Percentiles rank a stretch among this genome's conserved stretches.
phyloP scores from a whole-genome alignment of 371 early-diverging fungal genomes.

The Mortierella sp. region DNA sequence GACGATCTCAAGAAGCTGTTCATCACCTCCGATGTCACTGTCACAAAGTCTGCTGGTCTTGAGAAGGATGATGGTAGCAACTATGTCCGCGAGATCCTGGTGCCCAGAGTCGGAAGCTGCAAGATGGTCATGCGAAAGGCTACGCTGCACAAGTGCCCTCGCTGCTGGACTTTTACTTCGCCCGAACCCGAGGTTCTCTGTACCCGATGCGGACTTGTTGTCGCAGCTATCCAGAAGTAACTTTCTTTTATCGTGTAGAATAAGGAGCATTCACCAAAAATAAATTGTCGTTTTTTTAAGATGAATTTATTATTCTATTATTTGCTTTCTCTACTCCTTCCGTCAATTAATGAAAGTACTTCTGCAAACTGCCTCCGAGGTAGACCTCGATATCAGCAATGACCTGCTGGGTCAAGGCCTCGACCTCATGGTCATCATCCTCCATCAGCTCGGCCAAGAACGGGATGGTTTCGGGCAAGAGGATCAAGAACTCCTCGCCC shows the following conservation, averaged over 20 bases:
- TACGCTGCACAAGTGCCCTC: conserved; percentile 54
- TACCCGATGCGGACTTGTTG: conserved; percentile 39
- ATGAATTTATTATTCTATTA: background rate
- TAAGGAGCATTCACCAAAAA: too few species aligned
- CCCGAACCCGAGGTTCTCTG: conserved; percentile 36
- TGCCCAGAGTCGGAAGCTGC: conserved; percentile 49
- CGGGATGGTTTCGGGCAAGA: conserved; percentile 96
- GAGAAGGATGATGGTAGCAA: conserved; percentile 12
- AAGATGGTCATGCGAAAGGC: conserved; percentile 52
- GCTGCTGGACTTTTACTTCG: conserved; percentile 55
- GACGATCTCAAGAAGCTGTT: conserved; percentile 61
- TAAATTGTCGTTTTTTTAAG: background rate
- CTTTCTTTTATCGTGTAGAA: background rate
- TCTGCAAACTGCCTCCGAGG: conserved; percentile 88
- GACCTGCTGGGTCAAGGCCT: conserved; percentile 84
- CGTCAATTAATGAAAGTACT: conserved; percentile 75
- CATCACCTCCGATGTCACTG: conserved; percentile 64
- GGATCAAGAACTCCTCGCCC: conserved; percentile 92
- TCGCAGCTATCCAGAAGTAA: conserved; percentile 16
- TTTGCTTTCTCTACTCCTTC: background rate
- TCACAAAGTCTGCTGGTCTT: conserved; percentile 18
- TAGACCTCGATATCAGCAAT: conserved; percentile 89
- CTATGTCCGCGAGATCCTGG: conserved; percentile 10
- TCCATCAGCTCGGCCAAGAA: conserved; percentile 96
- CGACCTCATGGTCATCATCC: conserved; percentile 84